Base-by-base conservation (phyloP, 169 alveolate species). In the Eimeria falciformis region DNA sequence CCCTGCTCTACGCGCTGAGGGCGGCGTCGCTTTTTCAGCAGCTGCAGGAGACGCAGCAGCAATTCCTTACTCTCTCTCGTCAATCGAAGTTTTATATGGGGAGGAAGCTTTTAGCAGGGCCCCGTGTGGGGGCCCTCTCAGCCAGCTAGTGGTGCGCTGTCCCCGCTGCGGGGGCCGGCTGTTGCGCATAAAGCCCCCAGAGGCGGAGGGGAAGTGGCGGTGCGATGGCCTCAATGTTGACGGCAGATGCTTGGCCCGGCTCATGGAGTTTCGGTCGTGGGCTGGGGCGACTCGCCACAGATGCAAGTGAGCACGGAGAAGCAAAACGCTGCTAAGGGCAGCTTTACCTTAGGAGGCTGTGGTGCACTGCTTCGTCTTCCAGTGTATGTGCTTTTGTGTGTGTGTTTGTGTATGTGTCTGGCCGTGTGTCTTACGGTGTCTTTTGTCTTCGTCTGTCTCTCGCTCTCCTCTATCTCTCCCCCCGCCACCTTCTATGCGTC, bases 151-250 rank as follows among this genome's bases (percentile, higher is more conserved):
- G 0, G 88, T 88, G 21, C 58, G 93, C 21, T 88, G 93, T 40
- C 93, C 93, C 37, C 58, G 88, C 23, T 88, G 93, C 37, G 93
- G 93, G 3, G 55, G 82, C 18, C 50, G 58, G 11, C 87, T 88
- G 14, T 23, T 45, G 21, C n/a, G 65, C 3, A 47, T 69, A 6
- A 2, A 46, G 11, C 65, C 87, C 7, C 46, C 87, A 17, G 88
- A 66, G 37, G 33, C 50, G 1, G 88, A 69, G 17, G 93, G 93
- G n/a, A 88, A 88, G 79, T 88, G 93, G 93, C n/a, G 93, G 18
- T 88, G 93, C 50, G 93, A 88, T 66, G 93, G 93, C 27, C 50
- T 88, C 14, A 79, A 71, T 37, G 17, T 4, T 1, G 53, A 33
- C 17, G 93, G 93, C 29, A 29, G 79, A 53, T 88, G 93, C 69